Conservation (phyloP, 208 protist species). For the Plasmodiophora brassicae region DNA sequence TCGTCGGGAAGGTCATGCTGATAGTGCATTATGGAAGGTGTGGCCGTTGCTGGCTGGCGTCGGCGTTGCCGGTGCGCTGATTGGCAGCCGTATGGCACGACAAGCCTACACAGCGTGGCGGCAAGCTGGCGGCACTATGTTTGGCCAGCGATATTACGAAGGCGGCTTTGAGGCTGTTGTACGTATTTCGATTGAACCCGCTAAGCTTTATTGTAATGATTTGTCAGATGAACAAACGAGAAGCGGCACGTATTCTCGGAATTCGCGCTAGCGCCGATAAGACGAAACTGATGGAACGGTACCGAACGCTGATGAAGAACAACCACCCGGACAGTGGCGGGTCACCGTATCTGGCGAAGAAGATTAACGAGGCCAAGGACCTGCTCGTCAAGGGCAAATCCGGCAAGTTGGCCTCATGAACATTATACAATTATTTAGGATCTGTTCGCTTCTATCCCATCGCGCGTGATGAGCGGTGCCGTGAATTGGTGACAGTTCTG, state of each 20-base stretch:
- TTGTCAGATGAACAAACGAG: slow-evolving; percentile 16
- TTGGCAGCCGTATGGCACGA: not conserved
- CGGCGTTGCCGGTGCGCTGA: not conserved
- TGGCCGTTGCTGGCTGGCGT: not conserved
- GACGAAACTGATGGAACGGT: slow-evolving; percentile 18
- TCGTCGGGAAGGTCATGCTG: too few species aligned
- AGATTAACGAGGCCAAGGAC: slow-evolving; percentile 41
- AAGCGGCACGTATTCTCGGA: slow-evolving; percentile 26
- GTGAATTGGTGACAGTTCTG: too few species aligned
- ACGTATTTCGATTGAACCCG: not conserved
- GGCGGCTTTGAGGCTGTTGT: not conserved
- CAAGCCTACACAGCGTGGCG: not conserved
- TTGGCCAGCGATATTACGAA: not conserved
- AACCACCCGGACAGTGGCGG: slow-evolving; percentile 35
- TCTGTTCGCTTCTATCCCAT: too few species aligned
- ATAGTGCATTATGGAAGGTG: too few species aligned
- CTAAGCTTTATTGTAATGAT: not conserved
- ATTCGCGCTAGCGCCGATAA: not conserved
- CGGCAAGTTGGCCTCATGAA: not conserved
- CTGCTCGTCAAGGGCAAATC: slow-evolving; percentile 21
- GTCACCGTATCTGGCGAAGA: slow-evolving; percentile 12
- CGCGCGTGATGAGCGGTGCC: too few species aligned
- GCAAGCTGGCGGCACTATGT: not conserved
- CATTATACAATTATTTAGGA: not conserved
- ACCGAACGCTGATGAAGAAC: not conserved